phyloP scores from a whole-genome alignment of 2,329 filamentous ascomycete species.

The Hawksworthiomyces lignivorus region DNA sequence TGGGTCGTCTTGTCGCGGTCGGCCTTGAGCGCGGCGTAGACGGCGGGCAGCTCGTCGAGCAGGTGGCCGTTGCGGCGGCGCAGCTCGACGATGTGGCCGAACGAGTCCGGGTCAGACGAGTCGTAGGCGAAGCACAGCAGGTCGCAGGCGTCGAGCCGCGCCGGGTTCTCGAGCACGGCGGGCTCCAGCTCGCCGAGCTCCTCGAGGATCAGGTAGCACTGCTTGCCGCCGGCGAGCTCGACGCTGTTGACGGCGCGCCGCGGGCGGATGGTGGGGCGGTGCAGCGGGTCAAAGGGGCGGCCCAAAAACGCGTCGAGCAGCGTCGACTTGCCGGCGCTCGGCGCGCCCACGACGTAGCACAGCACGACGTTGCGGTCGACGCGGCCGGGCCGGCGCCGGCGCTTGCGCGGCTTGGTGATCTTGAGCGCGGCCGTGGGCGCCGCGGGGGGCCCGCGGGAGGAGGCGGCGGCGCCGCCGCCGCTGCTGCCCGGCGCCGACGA shows the following conservation, averaged over 20 bases:
- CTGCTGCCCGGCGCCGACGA: constrained; percentile 46
- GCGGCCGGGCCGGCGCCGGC: constrained; percentile 69
- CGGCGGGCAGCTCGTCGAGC: constrained; percentile 78
- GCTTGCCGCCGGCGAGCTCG: constrained; percentile 89
- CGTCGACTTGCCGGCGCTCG: constrained; percentile 83
- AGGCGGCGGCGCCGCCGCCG: constrained; percentile 1
- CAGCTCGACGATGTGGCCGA: constrained; percentile 79
- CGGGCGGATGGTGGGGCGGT: constrained; percentile 91
- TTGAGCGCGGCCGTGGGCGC: constrained; percentile 67
- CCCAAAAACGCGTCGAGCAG: constrained; percentile 88
- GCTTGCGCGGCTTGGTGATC: constrained; percentile 84
- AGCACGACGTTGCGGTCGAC: constrained; percentile 93
- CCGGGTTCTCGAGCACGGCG: constrained; percentile 84
- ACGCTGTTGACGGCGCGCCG: constrained; percentile 93
- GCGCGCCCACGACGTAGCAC: constrained; percentile 82
- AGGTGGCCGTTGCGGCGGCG: constrained; percentile 53
- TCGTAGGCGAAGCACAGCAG: constrained; percentile 94
- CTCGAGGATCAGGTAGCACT: constrained; percentile 92
- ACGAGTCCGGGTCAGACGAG: constrained; percentile 92
- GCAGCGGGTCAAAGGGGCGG: constrained; percentile 72
- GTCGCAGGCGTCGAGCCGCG: constrained; percentile 87
- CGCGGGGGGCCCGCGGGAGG: too few species aligned
- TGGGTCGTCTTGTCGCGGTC: constrained; percentile 97
- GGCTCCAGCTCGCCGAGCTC: constrained; percentile 94
- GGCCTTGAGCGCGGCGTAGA: constrained; percentile 91